phyloP scores from a whole-genome alignment of 129 eudicot species.

The Erigeron canadensis region DNA sequence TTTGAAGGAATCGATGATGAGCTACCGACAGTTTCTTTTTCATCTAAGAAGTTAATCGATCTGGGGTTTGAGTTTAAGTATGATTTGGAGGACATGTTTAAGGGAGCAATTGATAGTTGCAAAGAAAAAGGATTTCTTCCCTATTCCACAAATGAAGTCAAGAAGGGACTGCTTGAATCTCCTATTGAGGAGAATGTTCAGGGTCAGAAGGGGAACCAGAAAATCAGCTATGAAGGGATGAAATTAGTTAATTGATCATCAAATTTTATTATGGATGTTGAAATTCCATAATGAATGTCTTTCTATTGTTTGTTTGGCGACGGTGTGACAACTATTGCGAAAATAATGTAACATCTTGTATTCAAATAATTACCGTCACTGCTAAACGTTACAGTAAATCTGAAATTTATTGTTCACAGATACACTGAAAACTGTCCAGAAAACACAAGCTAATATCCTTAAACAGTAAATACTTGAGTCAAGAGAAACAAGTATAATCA shows the following conservation, averaged over 20 bases:
- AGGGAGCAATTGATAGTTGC: slow-evolving; percentile 73
- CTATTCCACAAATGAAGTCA: slow-evolving; percentile 35
- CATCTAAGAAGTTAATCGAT: slow-evolving; percentile 62
- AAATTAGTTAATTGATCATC: background rate
- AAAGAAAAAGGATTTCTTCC: slow-evolving; percentile 81
- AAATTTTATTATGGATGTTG: background rate
- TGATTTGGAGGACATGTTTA: slow-evolving; percentile 72
- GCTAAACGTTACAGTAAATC: too few species aligned
- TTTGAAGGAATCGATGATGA: slow-evolving; percentile 61
- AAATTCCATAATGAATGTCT: background rate
- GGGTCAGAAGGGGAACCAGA: background rate
- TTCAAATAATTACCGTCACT: too few species aligned
- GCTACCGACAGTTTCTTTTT: slow-evolving; percentile 53
- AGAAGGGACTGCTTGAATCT: slow-evolving; percentile 7
- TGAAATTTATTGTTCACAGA: too few species aligned
- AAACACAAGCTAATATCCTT: too few species aligned
- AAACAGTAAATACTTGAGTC: too few species aligned
- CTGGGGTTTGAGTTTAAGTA: slow-evolving; percentile 79
- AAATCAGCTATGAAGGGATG: background rate
- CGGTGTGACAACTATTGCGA: background rate
- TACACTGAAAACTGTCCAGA: too few species aligned
- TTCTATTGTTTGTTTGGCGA: background rate
- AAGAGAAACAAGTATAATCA: too few species aligned
- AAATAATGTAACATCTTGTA: background rate
- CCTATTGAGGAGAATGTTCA: background rate